Evolutionary conservation across 805 yeast species (phyloP).

Genomic region (Sungouiozyma ichnusensis): DNA sequence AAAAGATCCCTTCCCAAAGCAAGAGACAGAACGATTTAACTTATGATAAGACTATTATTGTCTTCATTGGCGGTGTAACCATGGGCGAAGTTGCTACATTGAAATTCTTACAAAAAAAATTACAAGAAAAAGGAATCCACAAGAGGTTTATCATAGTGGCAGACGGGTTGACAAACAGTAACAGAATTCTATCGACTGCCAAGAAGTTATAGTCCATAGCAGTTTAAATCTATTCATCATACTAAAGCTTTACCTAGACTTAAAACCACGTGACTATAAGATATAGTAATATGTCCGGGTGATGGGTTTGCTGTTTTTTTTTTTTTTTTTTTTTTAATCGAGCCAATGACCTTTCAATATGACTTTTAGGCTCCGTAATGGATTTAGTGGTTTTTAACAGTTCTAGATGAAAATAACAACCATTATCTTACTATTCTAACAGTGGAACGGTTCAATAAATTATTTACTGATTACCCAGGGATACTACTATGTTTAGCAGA

Average conservation of each 20-base stretch:
- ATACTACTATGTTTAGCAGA: slow-evolving; percentile 23
- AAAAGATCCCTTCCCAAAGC: background rate
- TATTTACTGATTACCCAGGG: background rate
- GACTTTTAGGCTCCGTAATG: background rate
- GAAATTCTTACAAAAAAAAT: slow-evolving; percentile 43
- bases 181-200: background rate
- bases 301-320: background rate
- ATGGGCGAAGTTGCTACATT: slow-evolving; percentile 73
- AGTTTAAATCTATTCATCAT: too few species aligned
- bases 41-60: slow-evolving; percentile 33
- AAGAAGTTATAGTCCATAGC: background rate
- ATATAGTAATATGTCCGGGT: background rate
- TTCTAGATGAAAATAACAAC: background rate
- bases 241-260: too few species aligned
- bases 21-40: slow-evolving; percentile 1
- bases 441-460: too few species aligned
- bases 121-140: slow-evolving; percentile 26
- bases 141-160: slow-evolving; percentile 37
- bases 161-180: slow-evolving; percentile 31
- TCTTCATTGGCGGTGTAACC: slow-evolving; percentile 77
- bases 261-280: background rate
- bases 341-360: background rate
- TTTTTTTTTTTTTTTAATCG: background rate
- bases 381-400: background rate
- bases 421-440: background rate